Conservation (phyloP, 78 protist species). For the Pigoraptor vietnamica region DNA sequence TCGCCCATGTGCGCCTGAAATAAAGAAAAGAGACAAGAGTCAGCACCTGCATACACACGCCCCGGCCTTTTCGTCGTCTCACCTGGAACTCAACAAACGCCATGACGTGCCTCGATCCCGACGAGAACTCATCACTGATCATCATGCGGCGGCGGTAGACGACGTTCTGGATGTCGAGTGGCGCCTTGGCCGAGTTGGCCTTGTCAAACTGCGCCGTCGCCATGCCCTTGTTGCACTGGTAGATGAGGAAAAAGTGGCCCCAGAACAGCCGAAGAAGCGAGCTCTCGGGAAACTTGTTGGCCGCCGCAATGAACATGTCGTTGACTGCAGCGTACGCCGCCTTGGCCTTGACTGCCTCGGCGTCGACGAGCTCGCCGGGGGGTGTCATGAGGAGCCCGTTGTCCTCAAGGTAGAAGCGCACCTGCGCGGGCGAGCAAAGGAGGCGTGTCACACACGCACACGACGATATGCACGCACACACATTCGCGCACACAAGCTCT, state of each 20-base stretch:
- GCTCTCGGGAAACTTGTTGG: neutral
- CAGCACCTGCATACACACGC: too few species aligned
- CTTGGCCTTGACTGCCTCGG: neutral
- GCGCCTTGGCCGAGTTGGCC: neutral
- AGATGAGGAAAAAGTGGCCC: neutral
- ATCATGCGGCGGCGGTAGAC: neutral
- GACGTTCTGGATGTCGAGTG: neutral
- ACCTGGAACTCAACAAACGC: neutral
- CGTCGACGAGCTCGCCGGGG: neutral
- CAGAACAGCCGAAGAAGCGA: neutral
- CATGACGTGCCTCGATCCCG: neutral
- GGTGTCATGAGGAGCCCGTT: neutral
- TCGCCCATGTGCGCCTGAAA: neutral
- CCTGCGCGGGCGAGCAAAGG: too few species aligned
- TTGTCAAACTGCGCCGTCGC: neutral
- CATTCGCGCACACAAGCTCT: too few species aligned
- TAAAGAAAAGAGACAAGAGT: too few species aligned
- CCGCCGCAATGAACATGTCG: neutral
- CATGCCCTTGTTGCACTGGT: neutral
- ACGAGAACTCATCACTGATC: neutral
- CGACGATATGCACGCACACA: too few species aligned
- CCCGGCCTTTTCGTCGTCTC: too few species aligned
- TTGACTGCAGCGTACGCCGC: neutral
- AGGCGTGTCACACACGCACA: too few species aligned
- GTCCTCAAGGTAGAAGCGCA: neutral